Evolutionary conservation across 1,284 basidiomycete genomes (phyloP).

Genomic region (Trametes hirsuta): DNA sequence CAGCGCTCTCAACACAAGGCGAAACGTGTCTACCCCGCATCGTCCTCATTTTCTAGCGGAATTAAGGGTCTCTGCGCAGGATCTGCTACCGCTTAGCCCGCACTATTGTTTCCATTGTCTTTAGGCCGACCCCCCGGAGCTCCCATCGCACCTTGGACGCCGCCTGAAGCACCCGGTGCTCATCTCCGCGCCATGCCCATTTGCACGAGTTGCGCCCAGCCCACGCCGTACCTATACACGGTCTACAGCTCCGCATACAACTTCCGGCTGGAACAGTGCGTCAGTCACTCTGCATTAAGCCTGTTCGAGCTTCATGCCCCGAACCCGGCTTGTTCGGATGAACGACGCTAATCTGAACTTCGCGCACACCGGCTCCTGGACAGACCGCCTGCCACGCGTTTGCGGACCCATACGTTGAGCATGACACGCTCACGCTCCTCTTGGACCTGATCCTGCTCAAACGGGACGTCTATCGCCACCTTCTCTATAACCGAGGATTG

Average conservation of each 20-base stretch:
- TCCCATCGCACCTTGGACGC: neutral
- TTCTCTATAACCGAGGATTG: slow-evolving; percentile 86
- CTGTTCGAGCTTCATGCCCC: slow-evolving; percentile 7
- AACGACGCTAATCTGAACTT: slow-evolving; percentile 15
- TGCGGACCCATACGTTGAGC: slow-evolving; percentile 90
- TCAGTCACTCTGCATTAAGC: slow-evolving; percentile 41
- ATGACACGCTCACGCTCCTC: slow-evolving; percentile 76
- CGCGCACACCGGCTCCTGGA: slow-evolving; percentile 4
- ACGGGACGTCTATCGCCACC: slow-evolving; percentile 83
- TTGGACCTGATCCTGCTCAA: slow-evolving; percentile 89
- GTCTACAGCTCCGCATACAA: slow-evolving; percentile 85
- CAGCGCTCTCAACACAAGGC: slow-evolving; percentile 4
- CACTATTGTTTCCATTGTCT: slow-evolving; percentile 1
- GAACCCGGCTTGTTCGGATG: slow-evolving; percentile 10
- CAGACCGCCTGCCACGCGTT: slow-evolving; percentile 63
- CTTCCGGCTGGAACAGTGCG: slow-evolving; percentile 81
- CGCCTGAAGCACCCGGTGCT: neutral
- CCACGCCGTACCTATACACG: slow-evolving; percentile 77
- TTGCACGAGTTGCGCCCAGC: slow-evolving; percentile 77
- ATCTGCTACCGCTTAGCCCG: too few relatives aligned
- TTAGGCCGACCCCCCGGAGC: neutral
- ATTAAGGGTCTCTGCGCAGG: neutral
- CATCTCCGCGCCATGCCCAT: slow-evolving; percentile 64
- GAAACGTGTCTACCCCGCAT: slow-evolving; percentile 7
- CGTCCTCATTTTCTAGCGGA: neutral